Evolutionary conservation across 2,329 filamentous ascomycete genomes (phyloP).

Genomic region (Hortaea sp.): DNA sequence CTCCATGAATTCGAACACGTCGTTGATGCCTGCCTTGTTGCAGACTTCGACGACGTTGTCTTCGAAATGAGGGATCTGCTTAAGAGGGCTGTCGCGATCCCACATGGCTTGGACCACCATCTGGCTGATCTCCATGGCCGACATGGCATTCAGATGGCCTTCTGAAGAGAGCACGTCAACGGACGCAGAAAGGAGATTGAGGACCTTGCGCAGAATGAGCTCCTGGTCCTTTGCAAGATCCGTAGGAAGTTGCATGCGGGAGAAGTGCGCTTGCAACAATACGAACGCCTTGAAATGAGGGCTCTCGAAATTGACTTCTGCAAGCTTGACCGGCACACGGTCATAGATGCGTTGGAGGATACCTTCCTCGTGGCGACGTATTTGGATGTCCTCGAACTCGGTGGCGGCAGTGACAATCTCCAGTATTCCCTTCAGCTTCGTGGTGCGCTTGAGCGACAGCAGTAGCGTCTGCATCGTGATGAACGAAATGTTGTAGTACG

Average conservation of each 20-base stretch:
- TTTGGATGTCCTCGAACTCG: slow-evolving; percentile 92
- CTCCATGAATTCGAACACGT: slow-evolving; percentile 97
- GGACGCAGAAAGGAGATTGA: slow-evolving; percentile 80
- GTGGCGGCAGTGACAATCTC: slow-evolving; percentile 96
- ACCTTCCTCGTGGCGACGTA: slow-evolving; percentile 81
- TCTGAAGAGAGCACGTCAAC: slow-evolving; percentile 95
- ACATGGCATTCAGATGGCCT: slow-evolving; percentile 93
- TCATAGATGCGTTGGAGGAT: slow-evolving; percentile 89
- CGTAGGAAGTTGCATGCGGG: slow-evolving; percentile 88
- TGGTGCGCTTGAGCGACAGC: slow-evolving; percentile 75
- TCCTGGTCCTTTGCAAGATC: slow-evolving; percentile 96
- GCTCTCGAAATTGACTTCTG: slow-evolving; percentile 75
- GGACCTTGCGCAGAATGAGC: slow-evolving; percentile 69
- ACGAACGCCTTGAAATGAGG: slow-evolving; percentile 98
- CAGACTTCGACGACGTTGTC: slow-evolving; percentile 73
- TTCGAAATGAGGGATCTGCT: slow-evolving; percentile 94
- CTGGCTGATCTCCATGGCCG: slow-evolving; percentile 97
- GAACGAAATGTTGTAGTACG: slow-evolving; percentile 99
- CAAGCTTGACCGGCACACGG: slow-evolving; percentile 89
- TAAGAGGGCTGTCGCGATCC: slow-evolving; percentile 92
- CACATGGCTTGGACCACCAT: slow-evolving; percentile 99
- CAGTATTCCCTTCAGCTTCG: slow-evolving; percentile 91
- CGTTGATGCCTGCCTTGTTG: slow-evolving; percentile 72
- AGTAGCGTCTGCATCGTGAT: slow-evolving; percentile 99
- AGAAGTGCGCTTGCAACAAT: slow-evolving; percentile 95